Conservation (phyloP, 495 filamentous ascomycete species). For the Entonaema liquescens region DNA sequence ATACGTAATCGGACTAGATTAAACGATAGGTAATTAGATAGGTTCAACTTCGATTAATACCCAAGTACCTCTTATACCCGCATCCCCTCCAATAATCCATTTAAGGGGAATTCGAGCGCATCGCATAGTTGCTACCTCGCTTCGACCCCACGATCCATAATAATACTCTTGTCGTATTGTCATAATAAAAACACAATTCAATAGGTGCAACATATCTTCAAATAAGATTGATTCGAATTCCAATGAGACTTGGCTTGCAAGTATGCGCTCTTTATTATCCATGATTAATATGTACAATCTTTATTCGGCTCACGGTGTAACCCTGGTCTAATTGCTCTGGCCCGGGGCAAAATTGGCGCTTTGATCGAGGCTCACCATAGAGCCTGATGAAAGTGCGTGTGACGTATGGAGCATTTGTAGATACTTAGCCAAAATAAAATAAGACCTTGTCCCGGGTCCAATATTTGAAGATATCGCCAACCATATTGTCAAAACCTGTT, state of each 20-base stretch:
- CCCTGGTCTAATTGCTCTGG: not conserved
- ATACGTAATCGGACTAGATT: not conserved
- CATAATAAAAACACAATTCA: slow-evolving; percentile 16
- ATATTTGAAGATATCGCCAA: no score
- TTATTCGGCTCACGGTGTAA: not conserved
- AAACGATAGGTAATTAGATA: not conserved
- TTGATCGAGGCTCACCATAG: no score
- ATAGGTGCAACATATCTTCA: not conserved
- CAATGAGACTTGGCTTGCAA: not conserved
- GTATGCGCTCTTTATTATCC: not conserved
- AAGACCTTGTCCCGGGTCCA: no score
- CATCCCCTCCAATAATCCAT: slow-evolving; percentile 2
- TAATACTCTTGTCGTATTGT: no score
- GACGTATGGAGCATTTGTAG: no score
- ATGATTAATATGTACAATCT: not conserved
- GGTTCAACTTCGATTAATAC: slow-evolving; percentile 15
- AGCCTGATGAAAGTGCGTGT: no score
- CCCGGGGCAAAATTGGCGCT: no score
- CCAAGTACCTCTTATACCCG: no score
- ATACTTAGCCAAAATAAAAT: no score
- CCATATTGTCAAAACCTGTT: no score
- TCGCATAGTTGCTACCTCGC: not conserved
- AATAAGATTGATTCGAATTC: slow-evolving; percentile 15
- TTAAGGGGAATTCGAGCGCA: not conserved
- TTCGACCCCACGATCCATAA: not conserved